Conservation (phyloP, 371 early-diverging fungal species). For the Mucor sp. region DNA sequence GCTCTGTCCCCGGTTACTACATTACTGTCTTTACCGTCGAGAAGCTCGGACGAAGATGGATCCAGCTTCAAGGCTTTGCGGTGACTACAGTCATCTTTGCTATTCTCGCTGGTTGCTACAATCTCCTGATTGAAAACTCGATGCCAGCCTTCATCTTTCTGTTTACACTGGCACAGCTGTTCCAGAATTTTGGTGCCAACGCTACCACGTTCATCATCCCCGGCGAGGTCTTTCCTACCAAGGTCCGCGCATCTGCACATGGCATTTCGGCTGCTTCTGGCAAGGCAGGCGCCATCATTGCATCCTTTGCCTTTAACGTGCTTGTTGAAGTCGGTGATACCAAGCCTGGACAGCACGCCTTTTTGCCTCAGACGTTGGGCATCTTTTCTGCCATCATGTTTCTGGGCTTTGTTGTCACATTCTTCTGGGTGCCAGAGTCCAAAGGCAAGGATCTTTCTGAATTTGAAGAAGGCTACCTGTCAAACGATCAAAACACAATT, state of each 20-base stretch:
- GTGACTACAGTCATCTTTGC: conserved; percentile 43
- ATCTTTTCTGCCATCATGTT: conserved; percentile 78
- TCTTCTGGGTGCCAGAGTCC: conserved; percentile 42
- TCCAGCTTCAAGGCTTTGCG: conserved; percentile 73
- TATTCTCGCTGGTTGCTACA: conserved; percentile 43
- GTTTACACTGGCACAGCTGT: conserved; percentile 79
- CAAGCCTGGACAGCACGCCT: conserved; percentile 49
- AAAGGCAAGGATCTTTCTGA: conserved; percentile 45
- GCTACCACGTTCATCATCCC: conserved; percentile 85
- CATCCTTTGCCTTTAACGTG: conserved; percentile 71
- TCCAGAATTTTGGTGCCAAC: conserved; percentile 86
- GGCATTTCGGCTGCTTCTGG: conserved; percentile 88
- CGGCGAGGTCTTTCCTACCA: conserved; percentile 85
- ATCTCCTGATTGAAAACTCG: conserved; percentile 47
- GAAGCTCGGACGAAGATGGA: conserved; percentile 74
- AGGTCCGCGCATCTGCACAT: conserved; percentile 81
- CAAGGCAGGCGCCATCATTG: conserved; percentile 82
- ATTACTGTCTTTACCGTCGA: conserved; percentile 80
- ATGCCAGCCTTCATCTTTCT: conserved; percentile 65
- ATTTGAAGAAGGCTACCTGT: conserved; percentile 33
- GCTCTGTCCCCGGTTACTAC: conserved; percentile 87
- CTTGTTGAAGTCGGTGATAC: conserved; percentile 61
- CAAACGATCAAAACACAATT: background rate
- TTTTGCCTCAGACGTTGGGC: conserved; percentile 64
- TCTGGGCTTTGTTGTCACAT: conserved; percentile 63